phyloP scores from a whole-genome alignment of 2,329 filamentous ascomycete genomes.

The Penicillium sp. region DNA sequence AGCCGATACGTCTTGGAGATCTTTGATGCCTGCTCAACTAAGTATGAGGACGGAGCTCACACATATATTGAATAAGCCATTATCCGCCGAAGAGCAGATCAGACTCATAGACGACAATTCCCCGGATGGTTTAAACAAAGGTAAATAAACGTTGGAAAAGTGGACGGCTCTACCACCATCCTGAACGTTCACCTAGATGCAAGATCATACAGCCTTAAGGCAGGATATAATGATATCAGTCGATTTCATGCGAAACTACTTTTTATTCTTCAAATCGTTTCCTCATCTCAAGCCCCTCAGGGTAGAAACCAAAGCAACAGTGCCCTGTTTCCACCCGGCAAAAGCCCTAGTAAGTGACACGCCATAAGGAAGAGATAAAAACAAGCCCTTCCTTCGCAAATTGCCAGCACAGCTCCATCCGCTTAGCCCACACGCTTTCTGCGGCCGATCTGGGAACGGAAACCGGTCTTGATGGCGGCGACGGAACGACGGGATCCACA shows the following conservation, averaged over 20 bases:
- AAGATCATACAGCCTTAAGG: neutral
- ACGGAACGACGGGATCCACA: slow-evolving; percentile 82
- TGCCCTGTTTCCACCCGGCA: slow-evolving; percentile 18
- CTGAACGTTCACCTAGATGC: neutral
- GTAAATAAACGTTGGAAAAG: neutral
- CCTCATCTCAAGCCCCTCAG: slow-evolving; percentile 19
- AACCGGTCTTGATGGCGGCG: slow-evolving; percentile 99
- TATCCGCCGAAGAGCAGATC: neutral
- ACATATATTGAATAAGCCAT: neutral
- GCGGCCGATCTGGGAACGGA: slow-evolving; percentile 99
- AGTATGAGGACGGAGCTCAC: neutral
- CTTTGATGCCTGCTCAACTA: neutral
- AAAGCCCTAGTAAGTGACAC: slow-evolving; percentile 21
- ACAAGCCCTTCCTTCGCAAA: slow-evolving; percentile 18
- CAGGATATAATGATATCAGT: slow-evolving; percentile 27
- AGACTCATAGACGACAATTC: neutral
- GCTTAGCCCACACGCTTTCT: slow-evolving; percentile 85
- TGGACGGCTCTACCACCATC: neutral
- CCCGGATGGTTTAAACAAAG: neutral
- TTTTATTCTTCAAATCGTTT: slow-evolving; percentile 26
- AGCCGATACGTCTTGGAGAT: neutral
- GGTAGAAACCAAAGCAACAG: slow-evolving; percentile 13
- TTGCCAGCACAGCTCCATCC: slow-evolving; percentile 11
- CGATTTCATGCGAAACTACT: slow-evolving; percentile 32
- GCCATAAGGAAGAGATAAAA: slow-evolving; percentile 24